A percentile compares a stretch with the other conserved stretches of the same genome.
These are phyloP conservation scores for Taphrina betulina DNA, from an alignment of 1,139 yeast species.

Conservation along the genomic window DNA sequence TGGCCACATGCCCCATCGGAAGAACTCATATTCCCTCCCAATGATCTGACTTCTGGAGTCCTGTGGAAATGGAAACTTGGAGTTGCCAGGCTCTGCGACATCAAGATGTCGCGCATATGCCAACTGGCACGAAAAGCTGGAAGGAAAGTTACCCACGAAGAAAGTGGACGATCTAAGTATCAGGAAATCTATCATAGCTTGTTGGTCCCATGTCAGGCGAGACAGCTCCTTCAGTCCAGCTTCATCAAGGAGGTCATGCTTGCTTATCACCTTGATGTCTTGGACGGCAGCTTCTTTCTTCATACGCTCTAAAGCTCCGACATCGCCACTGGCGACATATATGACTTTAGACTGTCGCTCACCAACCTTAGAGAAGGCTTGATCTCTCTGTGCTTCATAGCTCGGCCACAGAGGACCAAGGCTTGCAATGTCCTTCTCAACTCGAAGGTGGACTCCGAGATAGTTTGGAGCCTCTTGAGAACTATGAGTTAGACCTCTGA, in stretches of 20 bases:
- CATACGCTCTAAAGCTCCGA: neutral
- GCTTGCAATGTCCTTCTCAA: neutral
- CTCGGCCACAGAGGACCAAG: neutral
- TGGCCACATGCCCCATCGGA: neutral
- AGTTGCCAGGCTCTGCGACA: too few relatives aligned
- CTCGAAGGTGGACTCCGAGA: neutral
- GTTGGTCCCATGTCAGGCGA: constrained; percentile 2
- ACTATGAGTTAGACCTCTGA: neutral
- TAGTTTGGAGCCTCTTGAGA: neutral
- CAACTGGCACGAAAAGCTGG: neutral
- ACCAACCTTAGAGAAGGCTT: neutral
- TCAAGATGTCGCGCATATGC: constrained; percentile 1
- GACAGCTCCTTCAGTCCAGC: neutral
- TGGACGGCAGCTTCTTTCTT: neutral
- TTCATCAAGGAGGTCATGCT: neutral
- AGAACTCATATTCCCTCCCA: neutral
- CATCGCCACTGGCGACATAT: neutral
- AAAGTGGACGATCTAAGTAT: neutral
- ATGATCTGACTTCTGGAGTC: neutral
- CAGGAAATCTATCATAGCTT: neutral
- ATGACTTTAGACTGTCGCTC: neutral
- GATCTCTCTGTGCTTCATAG: neutral
- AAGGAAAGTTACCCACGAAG: neutral
- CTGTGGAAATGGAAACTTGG: neutral
- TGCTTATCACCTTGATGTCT: neutral